Base-by-base conservation (phyloP, 768 basidiomycete genomes). In the Leccinum ochraceum region DNA sequence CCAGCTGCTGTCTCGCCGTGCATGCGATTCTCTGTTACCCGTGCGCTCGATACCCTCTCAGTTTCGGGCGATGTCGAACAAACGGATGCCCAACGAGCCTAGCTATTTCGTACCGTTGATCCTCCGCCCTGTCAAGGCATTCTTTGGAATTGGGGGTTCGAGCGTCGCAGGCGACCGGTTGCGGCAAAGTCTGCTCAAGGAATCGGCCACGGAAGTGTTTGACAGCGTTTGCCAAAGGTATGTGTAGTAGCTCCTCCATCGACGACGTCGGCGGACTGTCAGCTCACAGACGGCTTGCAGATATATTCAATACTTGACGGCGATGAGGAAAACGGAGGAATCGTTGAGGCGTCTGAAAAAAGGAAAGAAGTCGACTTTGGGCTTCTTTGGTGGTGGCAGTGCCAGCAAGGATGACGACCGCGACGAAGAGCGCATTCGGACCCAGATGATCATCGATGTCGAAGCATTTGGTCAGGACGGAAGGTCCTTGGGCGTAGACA, bases 321-420 rank as follows among this genome's bases (percentile, higher is more conserved):
- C 86, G 1, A 94, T 95, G 83, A 91, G 87, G 73, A 96, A 96
- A 79, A 93, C 93, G 8, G 94, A 98, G 64, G 94, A 95, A 69
- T 89, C 92, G 11, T 77, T 98, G 26, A 81, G 89, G 42, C 83
- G 91, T 39, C 80, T 96, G 66, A 94, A 95, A 70, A 96, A 92
- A 72, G 89, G 90, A 49, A 93, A 92, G 68, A 92, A 89, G 65
- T 77, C 79, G 0, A 79, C 86, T 0, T 90, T 93, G 72, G 92
- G 92, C 4, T 78, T 97, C 26, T 97, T 98, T 67, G 84, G 90
- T 30, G 78, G 76, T 53, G 63, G 81, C 3, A 71, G 71, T 49
- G 65, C 77, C 14, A 73, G 76, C 28, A 83, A 78, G 54, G 84
- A 84, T 10, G 90, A 92, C 57, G 86, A 83, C 4, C 83, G 83